phyloP scores from a whole-genome alignment of 1,284 basidiomycete species.

The Wolfiporia cocos region DNA sequence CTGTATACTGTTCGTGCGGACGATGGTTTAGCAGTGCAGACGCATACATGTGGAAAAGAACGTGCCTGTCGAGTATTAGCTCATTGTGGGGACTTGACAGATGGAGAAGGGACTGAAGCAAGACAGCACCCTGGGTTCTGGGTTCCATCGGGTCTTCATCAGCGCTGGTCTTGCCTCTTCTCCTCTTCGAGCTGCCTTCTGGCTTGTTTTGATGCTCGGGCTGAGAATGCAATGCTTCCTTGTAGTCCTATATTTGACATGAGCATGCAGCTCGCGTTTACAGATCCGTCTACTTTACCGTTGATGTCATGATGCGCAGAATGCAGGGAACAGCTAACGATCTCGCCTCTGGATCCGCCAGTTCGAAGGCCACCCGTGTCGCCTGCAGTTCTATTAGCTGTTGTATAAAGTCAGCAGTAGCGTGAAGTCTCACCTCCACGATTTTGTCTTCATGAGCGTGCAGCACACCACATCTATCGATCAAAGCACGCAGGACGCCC shows the following conservation, averaged over 20 bases:
- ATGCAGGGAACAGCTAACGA: constrained; percentile 41
- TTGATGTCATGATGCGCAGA: constrained; percentile 29
- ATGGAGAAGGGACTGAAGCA: constrained; percentile 77
- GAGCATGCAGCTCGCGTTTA: neutral
- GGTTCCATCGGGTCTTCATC: constrained; percentile 42
- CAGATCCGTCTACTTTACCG: neutral
- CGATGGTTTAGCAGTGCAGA: neutral
- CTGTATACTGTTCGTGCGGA: constrained; percentile 43
- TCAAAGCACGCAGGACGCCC: constrained; percentile 64
- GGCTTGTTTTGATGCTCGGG: constrained; percentile 8
- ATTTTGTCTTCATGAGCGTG: constrained; percentile 35
- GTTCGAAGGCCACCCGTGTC: constrained; percentile 53
- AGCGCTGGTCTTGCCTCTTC: constrained; percentile 13
- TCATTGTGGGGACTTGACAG: constrained; percentile 62
- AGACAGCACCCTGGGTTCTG: constrained; percentile 80
- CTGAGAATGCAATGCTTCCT: constrained; percentile 11
- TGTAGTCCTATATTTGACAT: constrained; percentile 30
- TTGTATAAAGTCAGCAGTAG: constrained; percentile 41
- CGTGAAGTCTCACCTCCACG: constrained; percentile 36
- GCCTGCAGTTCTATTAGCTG: neutral
- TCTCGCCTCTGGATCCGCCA: constrained; percentile 34
- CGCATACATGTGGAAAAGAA: neutral
- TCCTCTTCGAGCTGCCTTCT: constrained; percentile 10
- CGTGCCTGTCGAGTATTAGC: constrained; percentile 63
- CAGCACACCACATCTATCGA: constrained; percentile 59